Base-by-base conservation (phyloP, 352 stramenopile species). In the Globisporangium radiosum region DNA sequence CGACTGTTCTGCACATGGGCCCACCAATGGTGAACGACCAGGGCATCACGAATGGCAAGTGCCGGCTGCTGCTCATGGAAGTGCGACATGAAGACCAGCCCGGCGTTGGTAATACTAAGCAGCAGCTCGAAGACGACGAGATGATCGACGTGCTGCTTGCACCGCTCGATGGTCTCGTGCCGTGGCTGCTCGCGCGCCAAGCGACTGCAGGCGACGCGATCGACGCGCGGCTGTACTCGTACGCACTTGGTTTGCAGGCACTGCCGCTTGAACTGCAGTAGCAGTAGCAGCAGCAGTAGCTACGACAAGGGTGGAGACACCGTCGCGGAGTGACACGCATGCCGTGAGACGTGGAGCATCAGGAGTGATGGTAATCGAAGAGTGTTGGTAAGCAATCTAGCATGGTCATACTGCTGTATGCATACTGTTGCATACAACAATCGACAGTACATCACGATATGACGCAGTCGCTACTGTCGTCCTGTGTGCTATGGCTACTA, bases 1-100 rank as follows among this genome's bases (percentile, higher is more conserved):
- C 49, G 40, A 17, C 19, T 4, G 55, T 65, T 38, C 19, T 65
- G 56, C 81, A 86, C 68, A 81, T 88, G 62, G 80, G 80, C 0
- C 78, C 83, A 11, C 78, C 81, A 1, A 89, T 92, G 77, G 83
- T 89, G 43, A 90, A 86, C 68, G 81, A 92, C 69, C 81, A 89
- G 63, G 78, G 78, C 36, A 72, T 92, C 54, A 92, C 77, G 19
- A 90, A 90, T 69, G 81, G 83, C 40, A 81, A 73, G 52, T 87
- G 77, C 57, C 73, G 77, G 47, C 60, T 92, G 9, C 60, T 92
- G 57, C 65, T 92, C 19, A 68, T 90, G 15, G 64, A 87, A 37
- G 75, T 90, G 47, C 59, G 63, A 0, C 62, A 71, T 2, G 78
- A 79, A 56, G 70, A 87, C n/a, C 69, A 73, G 45, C 33, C 19